phyloP scores from a whole-genome alignment of 2,329 filamentous ascomycete species.

The Escovopsis weberi region DNA sequence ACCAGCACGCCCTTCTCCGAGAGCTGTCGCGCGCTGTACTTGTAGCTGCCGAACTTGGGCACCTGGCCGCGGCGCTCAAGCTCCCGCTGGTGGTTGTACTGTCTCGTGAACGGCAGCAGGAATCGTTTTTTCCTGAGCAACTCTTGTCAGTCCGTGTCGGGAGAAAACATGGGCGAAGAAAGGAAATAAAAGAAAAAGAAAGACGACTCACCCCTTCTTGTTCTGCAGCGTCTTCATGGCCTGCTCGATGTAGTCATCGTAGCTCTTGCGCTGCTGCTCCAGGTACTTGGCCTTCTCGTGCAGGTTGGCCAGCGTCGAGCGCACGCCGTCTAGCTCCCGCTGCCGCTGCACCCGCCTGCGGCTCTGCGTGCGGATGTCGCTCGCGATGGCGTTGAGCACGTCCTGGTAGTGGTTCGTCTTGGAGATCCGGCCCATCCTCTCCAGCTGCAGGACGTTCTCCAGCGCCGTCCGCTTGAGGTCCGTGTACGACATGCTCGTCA shows the following conservation, averaged over 20 bases:
- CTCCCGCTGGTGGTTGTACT: constrained; percentile 97
- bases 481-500: constrained; percentile 77
- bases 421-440: constrained; percentile 78
- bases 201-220: constrained; percentile 62
- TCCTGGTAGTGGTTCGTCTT: constrained; percentile 90
- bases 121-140: constrained; percentile 71
- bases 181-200: background rate
- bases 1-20: constrained; percentile 90
- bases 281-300: constrained; percentile 83
- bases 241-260: constrained; percentile 98
- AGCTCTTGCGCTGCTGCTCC: constrained; percentile 89
- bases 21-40: constrained; percentile 82
- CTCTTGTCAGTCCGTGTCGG: background rate
- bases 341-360: constrained; percentile 81
- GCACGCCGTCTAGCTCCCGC: constrained; percentile 74
- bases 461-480: constrained; percentile 87
- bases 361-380: constrained; percentile 96
- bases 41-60: constrained; percentile 95
- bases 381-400: constrained; percentile 89
- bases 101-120: constrained; percentile 90
- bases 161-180: background rate
- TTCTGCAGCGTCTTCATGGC: constrained; percentile 94
- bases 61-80: constrained; percentile 83
- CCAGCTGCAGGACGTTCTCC: constrained; percentile 83
- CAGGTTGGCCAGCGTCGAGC: constrained; percentile 58